Conservation (phyloP, 371 early-diverging fungal species). For the Mycotypha africana region DNA sequence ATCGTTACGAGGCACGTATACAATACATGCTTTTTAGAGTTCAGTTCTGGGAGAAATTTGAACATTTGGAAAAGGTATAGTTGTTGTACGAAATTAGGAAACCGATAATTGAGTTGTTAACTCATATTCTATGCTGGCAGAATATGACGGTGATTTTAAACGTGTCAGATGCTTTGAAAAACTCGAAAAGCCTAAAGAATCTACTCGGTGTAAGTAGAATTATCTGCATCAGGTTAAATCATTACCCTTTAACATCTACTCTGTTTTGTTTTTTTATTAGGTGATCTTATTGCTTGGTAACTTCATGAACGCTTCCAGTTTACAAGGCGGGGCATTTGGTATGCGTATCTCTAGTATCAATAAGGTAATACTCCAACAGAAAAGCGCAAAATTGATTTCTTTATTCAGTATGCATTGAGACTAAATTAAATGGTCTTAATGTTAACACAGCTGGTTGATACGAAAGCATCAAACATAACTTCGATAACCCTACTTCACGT, state of each 20-base stretch:
- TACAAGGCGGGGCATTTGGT: slow-evolving; percentile 54
- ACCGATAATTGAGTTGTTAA: no score
- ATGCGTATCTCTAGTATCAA: slow-evolving; percentile 39
- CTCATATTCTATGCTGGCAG: no score
- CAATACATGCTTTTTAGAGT: slow-evolving; percentile 41
- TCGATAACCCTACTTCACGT: slow-evolving; percentile 40
- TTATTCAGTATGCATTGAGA: no score
- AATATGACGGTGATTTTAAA: slow-evolving; percentile 39
- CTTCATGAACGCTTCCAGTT: slow-evolving; percentile 49
- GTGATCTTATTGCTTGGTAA: slow-evolving; percentile 48
- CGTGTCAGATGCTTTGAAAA: slow-evolving; percentile 37
- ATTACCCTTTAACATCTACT: neutral
- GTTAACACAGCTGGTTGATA: slow-evolving; percentile 34
- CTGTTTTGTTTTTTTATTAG: neutral
- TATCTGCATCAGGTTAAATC: no score
- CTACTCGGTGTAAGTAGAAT: slow-evolving; percentile 44
- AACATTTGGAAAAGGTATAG: slow-evolving; percentile 23
- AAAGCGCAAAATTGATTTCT: neutral
- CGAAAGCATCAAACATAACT: slow-evolving; percentile 34
- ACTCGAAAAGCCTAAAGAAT: slow-evolving; percentile 32
- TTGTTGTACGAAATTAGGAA: slow-evolving; percentile 9
- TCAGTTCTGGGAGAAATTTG: slow-evolving; percentile 46
- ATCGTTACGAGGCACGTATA: slow-evolving; percentile 44
- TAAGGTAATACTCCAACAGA: slow-evolving; percentile 23
- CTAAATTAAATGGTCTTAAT: neutral